phyloP scores from a whole-genome alignment of 169 alveolate species.

The Blepharisma undulans region DNA sequence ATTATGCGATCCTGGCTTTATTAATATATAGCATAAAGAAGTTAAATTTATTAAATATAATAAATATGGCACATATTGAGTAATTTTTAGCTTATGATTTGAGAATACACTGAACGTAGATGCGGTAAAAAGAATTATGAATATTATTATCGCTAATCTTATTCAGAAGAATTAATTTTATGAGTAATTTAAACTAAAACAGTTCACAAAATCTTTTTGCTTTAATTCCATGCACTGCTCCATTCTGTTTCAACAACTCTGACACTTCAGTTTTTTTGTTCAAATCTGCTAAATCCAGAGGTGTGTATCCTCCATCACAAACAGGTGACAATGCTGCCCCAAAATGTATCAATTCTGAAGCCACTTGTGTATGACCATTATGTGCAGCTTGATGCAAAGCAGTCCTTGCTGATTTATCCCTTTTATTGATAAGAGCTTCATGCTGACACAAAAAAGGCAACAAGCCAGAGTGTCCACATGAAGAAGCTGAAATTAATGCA shows the following conservation, averaged over 20 bases:
- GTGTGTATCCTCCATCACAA: neutral
- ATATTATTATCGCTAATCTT: too few species aligned
- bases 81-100: too few species aligned
- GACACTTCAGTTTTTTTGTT: neutral
- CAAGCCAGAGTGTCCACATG: neutral
- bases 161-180: too few species aligned
- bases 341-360: neutral
- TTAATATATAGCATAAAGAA: too few species aligned
- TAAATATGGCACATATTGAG: too few species aligned
- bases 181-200: too few species aligned
- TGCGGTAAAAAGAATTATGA: too few species aligned
- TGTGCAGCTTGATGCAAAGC: slow-evolving; percentile 30
- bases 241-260: neutral
- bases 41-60: too few species aligned
- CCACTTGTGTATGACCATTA: neutral
- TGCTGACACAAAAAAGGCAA: neutral
- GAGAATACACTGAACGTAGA: too few species aligned
- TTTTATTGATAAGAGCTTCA: neutral
- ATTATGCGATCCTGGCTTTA: too few species aligned
- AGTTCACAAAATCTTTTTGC: neutral
- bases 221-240: neutral
- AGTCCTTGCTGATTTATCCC: neutral
- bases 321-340: slow-evolving; percentile 14
- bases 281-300: neutral
- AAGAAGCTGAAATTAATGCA: neutral